These are phyloP conservation scores for Neurospora sp. DNA, from an alignment of 495 filamentous ascomycete species.

Conservation along the genomic window DNA sequence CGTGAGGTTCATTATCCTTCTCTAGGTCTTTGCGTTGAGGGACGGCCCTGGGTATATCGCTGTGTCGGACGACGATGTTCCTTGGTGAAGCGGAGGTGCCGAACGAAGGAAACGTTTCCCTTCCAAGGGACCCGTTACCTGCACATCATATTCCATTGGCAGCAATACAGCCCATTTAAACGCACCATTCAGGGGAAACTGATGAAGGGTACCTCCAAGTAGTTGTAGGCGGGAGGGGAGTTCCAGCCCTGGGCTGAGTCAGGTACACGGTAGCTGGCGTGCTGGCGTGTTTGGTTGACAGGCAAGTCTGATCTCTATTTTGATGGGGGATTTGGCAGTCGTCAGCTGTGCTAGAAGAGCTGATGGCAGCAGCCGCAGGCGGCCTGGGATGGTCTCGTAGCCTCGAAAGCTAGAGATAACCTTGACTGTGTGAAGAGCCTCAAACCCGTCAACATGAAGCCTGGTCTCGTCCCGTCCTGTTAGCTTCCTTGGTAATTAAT, in stretches of 20 bases:
- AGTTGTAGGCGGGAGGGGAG: neutral
- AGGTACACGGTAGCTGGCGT: neutral
- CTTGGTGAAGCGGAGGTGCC: neutral
- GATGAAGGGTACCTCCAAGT: neutral
- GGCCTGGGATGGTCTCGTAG: neutral
- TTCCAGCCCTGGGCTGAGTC: neutral
- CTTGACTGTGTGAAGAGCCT: neutral
- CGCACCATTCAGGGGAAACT: neutral
- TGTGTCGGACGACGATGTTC: neutral
- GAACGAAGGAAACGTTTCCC: neutral
- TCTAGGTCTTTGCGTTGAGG: neutral
- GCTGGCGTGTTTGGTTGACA: neutral
- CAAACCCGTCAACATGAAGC: neutral
- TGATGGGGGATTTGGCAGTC: neutral
- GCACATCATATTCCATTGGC: neutral
- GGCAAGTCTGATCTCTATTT: neutral
- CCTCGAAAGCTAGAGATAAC: neutral
- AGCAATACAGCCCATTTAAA: neutral
- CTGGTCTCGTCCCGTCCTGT: neutral
- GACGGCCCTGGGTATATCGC: neutral
- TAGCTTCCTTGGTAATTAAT: neutral
- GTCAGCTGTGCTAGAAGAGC: neutral
- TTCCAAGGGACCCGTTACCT: neutral
- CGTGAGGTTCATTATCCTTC: neutral
- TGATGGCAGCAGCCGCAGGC: neutral